Evolutionary conservation across 169 alveolate species (phyloP).

Genomic region (Eimeria mitis): DNA sequence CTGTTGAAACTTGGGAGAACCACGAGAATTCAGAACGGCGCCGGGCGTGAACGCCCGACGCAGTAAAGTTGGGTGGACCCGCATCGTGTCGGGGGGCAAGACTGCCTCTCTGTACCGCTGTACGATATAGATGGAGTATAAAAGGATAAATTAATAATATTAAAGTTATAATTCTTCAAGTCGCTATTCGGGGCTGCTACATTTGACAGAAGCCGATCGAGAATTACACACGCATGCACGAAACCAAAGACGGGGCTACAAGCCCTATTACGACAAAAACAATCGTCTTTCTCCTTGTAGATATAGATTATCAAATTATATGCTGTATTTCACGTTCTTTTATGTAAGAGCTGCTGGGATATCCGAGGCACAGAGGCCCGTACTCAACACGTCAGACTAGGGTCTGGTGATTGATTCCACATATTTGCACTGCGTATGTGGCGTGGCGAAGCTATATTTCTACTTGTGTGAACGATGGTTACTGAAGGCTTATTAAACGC

Average conservation of each 20-base stretch:
- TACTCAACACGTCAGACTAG: background rate
- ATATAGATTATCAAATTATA: background rate
- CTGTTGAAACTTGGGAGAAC: constrained; percentile 88
- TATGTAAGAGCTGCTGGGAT: background rate
- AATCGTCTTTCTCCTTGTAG: no score
- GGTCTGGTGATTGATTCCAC: background rate
- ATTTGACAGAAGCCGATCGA: background rate
- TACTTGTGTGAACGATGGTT: background rate
- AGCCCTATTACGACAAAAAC: background rate
- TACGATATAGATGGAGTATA: background rate
- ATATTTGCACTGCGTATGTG: background rate
- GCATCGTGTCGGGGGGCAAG: constrained; percentile 28
- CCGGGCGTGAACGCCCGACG: constrained; percentile 66
- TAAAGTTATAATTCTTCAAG: background rate
- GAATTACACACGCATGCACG: constrained; percentile 8
- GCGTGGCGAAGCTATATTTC: background rate
- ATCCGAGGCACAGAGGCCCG: background rate
- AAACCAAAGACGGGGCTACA: background rate
- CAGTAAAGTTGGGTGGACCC: constrained; percentile 39
- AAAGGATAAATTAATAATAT: background rate
- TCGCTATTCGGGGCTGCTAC: background rate
- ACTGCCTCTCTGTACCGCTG: background rate
- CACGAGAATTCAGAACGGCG: constrained; percentile 40
- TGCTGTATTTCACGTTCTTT: background rate
- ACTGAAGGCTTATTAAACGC: background rate